A percentile compares a stretch with the other conserved stretches of the same genome.
Evolutionary conservation across 768 basidiomycete species (phyloP).

Genomic region (Rhizopogon vesiculosus): DNA sequence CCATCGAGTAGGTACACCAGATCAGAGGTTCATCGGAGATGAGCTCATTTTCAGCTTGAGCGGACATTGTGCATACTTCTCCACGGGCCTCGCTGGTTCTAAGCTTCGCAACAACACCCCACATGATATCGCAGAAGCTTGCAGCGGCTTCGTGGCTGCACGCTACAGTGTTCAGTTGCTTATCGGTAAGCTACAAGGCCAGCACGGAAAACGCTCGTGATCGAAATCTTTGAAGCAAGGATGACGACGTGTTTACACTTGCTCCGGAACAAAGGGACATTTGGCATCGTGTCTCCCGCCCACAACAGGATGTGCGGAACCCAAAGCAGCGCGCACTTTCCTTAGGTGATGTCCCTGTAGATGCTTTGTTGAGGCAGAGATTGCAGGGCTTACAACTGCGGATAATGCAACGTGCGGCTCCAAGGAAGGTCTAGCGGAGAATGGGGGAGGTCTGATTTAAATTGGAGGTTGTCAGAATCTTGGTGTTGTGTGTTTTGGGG

Average conservation of each 20-base stretch:
- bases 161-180: conserved; percentile 4
- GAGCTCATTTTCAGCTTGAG: neutral
- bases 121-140: conserved; percentile 8
- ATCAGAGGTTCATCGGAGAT: neutral
- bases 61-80: conserved; percentile 3
- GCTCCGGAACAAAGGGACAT: conserved; percentile 16
- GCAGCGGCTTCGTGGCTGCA: conserved; percentile 6
- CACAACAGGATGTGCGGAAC: conserved; percentile 31
- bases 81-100: conserved; percentile 8
- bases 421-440: conserved; percentile 17
- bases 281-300: conserved; percentile 28
- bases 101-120: conserved; percentile 16
- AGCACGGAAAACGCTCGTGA: conserved; percentile 15
- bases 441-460: conserved; percentile 20
- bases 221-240: conserved; percentile 34
- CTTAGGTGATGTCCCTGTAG: conserved; percentile 12
- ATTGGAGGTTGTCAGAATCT: conserved; percentile 1
- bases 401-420: conserved; percentile 24
- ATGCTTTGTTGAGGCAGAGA: conserved; percentile 26
- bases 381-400: conserved; percentile 28
- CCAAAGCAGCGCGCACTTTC: conserved; percentile 16
- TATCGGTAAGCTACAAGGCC: conserved; percentile 3
- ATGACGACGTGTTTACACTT: conserved; percentile 18
- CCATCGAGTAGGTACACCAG: neutral
- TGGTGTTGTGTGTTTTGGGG: conserved; percentile 20